phyloP scores from a whole-genome alignment of 2,329 filamentous ascomycete species.

The Dactylonectria estremocensis region DNA sequence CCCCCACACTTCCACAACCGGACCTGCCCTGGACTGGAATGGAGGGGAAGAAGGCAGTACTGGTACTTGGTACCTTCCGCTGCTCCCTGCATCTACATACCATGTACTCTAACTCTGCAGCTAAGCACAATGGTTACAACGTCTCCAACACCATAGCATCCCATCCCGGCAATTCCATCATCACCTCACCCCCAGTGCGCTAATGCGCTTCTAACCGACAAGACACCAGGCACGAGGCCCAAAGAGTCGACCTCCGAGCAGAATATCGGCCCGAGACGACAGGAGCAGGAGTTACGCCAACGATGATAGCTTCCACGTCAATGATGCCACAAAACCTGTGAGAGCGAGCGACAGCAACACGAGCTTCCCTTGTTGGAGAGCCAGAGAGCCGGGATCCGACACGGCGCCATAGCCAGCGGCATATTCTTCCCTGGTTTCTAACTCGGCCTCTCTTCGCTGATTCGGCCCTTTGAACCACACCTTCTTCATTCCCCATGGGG shows the following conservation, averaged over 20 bases:
- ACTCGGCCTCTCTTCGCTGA: conserved; percentile 42
- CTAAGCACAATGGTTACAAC: background rate
- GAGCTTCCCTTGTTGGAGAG: background rate
- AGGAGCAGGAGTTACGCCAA: background rate
- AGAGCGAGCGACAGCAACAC: background rate
- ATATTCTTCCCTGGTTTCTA: conserved; percentile 13
- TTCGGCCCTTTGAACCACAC: conserved; percentile 49
- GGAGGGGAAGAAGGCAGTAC: no score
- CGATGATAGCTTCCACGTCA: background rate
- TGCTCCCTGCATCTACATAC: background rate
- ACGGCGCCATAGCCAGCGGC: conserved; percentile 2
- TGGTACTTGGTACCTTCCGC: background rate
- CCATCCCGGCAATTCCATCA: background rate
- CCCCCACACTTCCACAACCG: conserved; percentile 21
- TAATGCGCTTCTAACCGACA: background rate
- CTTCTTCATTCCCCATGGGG: conserved; percentile 38
- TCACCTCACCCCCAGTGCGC: background rate
- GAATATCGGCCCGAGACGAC: conserved; percentile 6
- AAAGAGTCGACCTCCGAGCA: background rate
- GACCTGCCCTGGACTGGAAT: background rate
- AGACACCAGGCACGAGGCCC: conserved; percentile 1
- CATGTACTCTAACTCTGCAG: background rate
- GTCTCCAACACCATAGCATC: background rate
- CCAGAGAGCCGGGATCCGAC: background rate
- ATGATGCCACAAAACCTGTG: background rate